phyloP scores from a whole-genome alignment of 106 monocot species.

The Allium sativum region DNA sequence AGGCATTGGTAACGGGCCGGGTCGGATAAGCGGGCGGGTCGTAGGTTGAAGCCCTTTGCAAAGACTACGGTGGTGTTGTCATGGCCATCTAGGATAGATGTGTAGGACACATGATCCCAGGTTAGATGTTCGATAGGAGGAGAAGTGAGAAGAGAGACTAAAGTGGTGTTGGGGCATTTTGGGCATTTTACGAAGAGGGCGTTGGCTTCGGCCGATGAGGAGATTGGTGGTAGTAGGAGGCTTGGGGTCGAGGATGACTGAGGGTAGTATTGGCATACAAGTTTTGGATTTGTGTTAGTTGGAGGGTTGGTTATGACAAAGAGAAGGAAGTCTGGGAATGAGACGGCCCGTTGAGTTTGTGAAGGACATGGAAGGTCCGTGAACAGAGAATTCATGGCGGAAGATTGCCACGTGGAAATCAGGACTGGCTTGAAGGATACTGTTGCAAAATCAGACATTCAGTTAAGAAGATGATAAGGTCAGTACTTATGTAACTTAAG shows the following conservation, averaged over 20 bases:
- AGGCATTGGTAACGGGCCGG: constrained; percentile 62
- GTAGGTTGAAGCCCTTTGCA: constrained; percentile 89
- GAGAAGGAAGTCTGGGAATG: constrained; percentile 58
- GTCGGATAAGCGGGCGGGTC: constrained; percentile 52
- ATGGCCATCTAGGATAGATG: constrained; percentile 40
- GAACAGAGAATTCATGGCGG: constrained; percentile 33
- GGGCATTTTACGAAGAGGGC: constrained; percentile 9
- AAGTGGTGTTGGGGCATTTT: constrained; percentile 21
- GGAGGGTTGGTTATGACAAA: constrained; percentile 29
- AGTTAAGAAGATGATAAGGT: background rate
- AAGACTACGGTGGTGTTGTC: constrained; percentile 87
- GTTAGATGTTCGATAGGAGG: constrained; percentile 14
- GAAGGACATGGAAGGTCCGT: background rate
- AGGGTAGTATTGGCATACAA: constrained; percentile 53
- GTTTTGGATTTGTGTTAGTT: constrained; percentile 1
- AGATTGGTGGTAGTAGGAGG: constrained; percentile 40
- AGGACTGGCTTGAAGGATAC: constrained; percentile 53
- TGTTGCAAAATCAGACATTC: constrained; percentile 8
- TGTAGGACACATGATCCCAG: constrained; percentile 71
- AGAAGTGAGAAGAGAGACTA: constrained; percentile 14
- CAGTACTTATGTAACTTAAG: background rate
- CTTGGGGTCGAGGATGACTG: constrained; percentile 18
- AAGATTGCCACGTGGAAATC: constrained; percentile 37
- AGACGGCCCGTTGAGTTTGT: constrained; percentile 31
- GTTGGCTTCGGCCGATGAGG: constrained; percentile 12